Evolutionary conservation across 2,329 filamentous ascomycete species (phyloP), one percentile per base, ranked within the genome.

Genomic region (Cladobotryum mycophilum): DNA sequence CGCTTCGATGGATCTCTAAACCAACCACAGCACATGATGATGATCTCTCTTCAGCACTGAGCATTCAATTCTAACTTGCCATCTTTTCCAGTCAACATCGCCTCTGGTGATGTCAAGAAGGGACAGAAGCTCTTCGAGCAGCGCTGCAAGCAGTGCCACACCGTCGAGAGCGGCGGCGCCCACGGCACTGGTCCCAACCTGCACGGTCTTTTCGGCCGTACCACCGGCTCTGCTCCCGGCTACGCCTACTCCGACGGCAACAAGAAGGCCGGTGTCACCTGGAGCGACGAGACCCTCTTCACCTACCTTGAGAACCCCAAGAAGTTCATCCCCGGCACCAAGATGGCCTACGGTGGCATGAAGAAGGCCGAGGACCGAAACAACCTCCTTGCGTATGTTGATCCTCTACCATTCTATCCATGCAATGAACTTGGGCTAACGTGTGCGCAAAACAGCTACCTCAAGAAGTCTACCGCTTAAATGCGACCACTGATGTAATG

Each of bases 361-460:
- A 99, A 99, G 91, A 99, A 99, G 89, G 83, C 84, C 70, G 97
- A 97, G 88, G 93, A 97, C 80, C 84, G 93, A 74, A 96, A 97
- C 74, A 92, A 99, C 76, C 81, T 99, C 67, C 96, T 99, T 84
- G 90, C 89, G 86, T 92, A 87, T 66, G 86, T 82, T 30, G 56
- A 34, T 15, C 7, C 18, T 13, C 4, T 7, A 15, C 41, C 14
- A 18, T 15, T 13, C 4, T 44, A 15, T 17, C 7, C 3, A 15
- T 20, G 14, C 20, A 3, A 5, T 41, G 14, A 7, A 7, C 6
- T 41, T 20, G 14, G 2, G 47, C 64, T 68, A 62, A 70, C 60
- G 22, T 34, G 37, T 45, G 4, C 34, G 18, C 41, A 17, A 34
- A 11, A 56, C 60, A 83, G 80, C 67, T 88, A 74, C 82, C 80